A percentile compares a stretch with the other conserved stretches of the same genome.
Conservation (phyloP, 1,284 basidiomycete species). For the Melampsora abietis-canadensis region DNA sequence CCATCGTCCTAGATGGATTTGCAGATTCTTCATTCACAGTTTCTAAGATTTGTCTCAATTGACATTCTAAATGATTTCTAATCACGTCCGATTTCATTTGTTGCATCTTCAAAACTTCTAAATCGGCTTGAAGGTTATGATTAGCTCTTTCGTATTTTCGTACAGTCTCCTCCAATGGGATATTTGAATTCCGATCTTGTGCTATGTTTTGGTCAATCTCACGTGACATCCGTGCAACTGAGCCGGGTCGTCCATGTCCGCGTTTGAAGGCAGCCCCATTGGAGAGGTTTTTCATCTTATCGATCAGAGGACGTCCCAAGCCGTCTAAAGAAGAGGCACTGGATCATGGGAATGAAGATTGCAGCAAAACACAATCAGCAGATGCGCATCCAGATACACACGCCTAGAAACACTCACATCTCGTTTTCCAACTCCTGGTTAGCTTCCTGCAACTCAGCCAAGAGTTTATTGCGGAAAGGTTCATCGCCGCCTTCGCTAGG, state of each 20-base stretch:
- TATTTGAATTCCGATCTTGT: constrained; percentile 47
- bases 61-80: constrained; percentile 64
- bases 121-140: constrained; percentile 54
- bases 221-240: constrained; percentile 44
- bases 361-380: constrained; percentile 54
- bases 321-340: constrained; percentile 51
- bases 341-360: constrained; percentile 52
- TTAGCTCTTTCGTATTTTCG: constrained; percentile 41
- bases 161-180: constrained; percentile 49
- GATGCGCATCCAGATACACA: constrained; percentile 50
- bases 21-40: constrained; percentile 61
- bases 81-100: constrained; percentile 68
- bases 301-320: constrained; percentile 33
- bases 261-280: constrained; percentile 42
- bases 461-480: constrained; percentile 57
- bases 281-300: constrained; percentile 24
- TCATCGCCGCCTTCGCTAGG: constrained; percentile 58
- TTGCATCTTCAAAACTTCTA: constrained; percentile 66
- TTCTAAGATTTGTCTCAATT: constrained; percentile 63
- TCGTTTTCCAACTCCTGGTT: constrained; percentile 66
- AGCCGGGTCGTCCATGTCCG: constrained; percentile 52
- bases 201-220: constrained; percentile 47
- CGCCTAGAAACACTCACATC: constrained; percentile 54
- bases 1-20: constrained; percentile 65
- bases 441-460: constrained; percentile 66